These are phyloP conservation scores for Amanita pallidorosea DNA, from an alignment of 768 basidiomycete species.

Conservation along the genomic window DNA sequence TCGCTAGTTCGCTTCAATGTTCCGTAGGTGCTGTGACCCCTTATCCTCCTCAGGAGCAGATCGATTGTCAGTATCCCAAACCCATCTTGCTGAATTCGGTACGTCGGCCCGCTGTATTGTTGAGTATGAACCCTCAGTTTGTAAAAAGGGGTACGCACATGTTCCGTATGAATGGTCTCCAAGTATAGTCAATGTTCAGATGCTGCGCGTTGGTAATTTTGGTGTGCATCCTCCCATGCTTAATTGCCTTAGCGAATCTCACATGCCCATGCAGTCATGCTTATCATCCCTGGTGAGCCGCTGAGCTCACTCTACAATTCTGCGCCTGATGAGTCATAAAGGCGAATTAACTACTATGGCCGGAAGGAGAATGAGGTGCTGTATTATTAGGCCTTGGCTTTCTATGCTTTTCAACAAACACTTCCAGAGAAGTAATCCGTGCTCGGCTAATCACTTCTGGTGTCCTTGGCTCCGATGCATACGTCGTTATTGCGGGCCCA, in stretches of 20 bases:
- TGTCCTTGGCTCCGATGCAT: constrained; percentile 54
- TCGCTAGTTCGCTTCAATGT: neutral
- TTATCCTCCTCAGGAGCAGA: constrained; percentile 46
- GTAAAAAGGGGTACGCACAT: constrained; percentile 49
- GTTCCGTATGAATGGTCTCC: constrained; percentile 69
- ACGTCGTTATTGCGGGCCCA: constrained; percentile 74
- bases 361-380: constrained; percentile 59
- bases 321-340: constrained; percentile 7
- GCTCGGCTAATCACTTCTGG: constrained; percentile 51
- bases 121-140: constrained; percentile 7
- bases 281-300: constrained; percentile 53
- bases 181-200: constrained; percentile 63
- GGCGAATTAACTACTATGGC: constrained; percentile 79
- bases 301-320: constrained; percentile 5
- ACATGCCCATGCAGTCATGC: constrained; percentile 34
- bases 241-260: neutral
- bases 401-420: neutral
- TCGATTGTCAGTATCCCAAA: constrained; percentile 66
- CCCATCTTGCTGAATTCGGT: constrained; percentile 72
- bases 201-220: constrained; percentile 66
- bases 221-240: constrained; percentile 21
- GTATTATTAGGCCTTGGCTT: constrained; percentile 11
- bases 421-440: constrained; percentile 52
- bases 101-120: constrained; percentile 11
- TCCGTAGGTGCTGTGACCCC: constrained; percentile 51